Evolutionary conservation across 1,139 yeast species (phyloP), one percentile per base, ranked within the genome.

Genomic region (Scheffersomyces quercinus): DNA sequence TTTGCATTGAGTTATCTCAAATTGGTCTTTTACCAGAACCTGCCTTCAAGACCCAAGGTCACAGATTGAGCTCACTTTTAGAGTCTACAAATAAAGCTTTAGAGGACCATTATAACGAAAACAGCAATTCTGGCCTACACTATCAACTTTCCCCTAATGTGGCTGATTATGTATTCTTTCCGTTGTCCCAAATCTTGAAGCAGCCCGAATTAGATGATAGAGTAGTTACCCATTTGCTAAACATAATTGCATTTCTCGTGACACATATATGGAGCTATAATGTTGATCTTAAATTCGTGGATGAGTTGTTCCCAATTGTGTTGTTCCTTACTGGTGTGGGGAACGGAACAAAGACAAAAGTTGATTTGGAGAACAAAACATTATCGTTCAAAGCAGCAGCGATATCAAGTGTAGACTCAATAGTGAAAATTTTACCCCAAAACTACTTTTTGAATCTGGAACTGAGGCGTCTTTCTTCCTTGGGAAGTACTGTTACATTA

Each of bases 121-220:
- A 60, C 36, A 31, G 39, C 1, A 38, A 42, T 0, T 38, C 45
- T 8, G 53, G 45, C 5, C 29, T 38, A 9, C 47, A 55, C 3
- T 70, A 67, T 44, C 41, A 52, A 7, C 42, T 70, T 7, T 54
- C 71, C 2, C 52, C 65, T 5, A 68, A 63, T 26, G 46, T 73
- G 14, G 77, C 76, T 0, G 78, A 73, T 52, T 73, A 73, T 46
- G 55, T 73, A 3, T 73, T 73, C 50, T 71, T 64, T 43, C 79
- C 79, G 1, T 43, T 73, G 12, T 65, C 77, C 2, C 58, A 55
- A 35, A 46, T 72, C 32, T 50, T 73, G 29, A 67, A 68, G 47
- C 66, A 61, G 33, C 54, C 62, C 5, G 38, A 37, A 5, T 53
- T 73, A 20, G 51, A 50, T 24, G 64, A 58, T 28, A 29, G 47